These are phyloP conservation scores for Suhomyces kunorum DNA, from an alignment of 1,139 yeast genomes.

Conservation along the genomic window DNA sequence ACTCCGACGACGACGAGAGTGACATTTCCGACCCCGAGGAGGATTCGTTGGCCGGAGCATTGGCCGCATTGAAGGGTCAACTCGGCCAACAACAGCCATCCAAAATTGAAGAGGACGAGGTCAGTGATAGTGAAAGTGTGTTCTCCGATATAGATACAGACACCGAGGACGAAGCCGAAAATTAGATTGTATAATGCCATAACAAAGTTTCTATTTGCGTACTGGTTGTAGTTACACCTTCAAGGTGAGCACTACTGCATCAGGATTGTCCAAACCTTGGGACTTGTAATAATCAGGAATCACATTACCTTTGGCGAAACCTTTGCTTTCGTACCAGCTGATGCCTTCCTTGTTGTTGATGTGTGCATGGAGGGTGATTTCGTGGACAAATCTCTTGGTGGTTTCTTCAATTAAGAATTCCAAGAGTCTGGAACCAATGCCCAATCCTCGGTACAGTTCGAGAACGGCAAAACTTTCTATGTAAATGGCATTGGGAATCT, in stretches of 20 bases:
- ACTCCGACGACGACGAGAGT: conserved; percentile 43
- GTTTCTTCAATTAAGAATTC: conserved; percentile 57
- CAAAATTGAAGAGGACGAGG: conserved; percentile 33
- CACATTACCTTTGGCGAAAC: conserved; percentile 45
- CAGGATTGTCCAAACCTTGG: conserved; percentile 47
- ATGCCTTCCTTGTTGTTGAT: conserved; percentile 45
- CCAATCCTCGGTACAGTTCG: conserved; percentile 56
- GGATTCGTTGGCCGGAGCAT: conserved; percentile 64
- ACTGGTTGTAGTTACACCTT: conserved; percentile 7
- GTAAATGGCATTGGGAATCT: conserved; percentile 54
- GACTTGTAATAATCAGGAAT: conserved; percentile 54
- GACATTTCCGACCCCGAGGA: conserved; percentile 68
- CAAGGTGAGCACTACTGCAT: conserved; percentile 40
- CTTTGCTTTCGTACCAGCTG: conserved; percentile 57
- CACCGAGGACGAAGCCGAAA: conserved; percentile 55
- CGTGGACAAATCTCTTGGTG: conserved; percentile 52
- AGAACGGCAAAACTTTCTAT: conserved; percentile 70
- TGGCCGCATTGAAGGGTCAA: conserved; percentile 62
- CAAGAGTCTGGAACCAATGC: conserved; percentile 63
- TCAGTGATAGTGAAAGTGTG: conserved; percentile 39
- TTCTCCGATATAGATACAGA: conserved; percentile 54
- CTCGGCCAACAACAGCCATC: conserved; percentile 35
- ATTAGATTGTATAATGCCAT: conserved; percentile 5
- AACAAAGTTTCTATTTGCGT: conserved; percentile 1
- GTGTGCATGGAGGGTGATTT: conserved; percentile 63